A percentile compares a stretch with the other conserved stretches of the same genome.
These are phyloP conservation scores for Epithele typhae DNA, from an alignment of 768 basidiomycete species.

Conservation along the genomic window DNA sequence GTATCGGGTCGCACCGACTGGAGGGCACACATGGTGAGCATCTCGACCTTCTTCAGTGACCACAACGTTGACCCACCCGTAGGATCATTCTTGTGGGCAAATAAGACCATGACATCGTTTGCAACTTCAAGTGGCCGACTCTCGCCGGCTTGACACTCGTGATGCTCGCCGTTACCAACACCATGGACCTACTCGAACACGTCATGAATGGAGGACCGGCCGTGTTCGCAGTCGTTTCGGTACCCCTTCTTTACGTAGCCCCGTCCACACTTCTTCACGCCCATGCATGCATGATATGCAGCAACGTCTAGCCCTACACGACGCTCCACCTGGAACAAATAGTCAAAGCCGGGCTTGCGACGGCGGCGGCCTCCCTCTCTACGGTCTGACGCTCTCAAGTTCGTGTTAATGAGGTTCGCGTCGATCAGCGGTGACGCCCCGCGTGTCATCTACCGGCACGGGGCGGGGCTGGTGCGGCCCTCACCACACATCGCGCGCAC, in stretches of 20 bases:
- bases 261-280: too few relatives aligned
- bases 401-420: conserved; percentile 77
- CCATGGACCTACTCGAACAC: conserved; percentile 95
- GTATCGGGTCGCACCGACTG: conserved; percentile 48
- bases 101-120: too few relatives aligned
- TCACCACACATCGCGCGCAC: conserved; percentile 50
- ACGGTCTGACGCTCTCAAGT: conserved; percentile 73
- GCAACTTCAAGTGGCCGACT: too few relatives aligned
- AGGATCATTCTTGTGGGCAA: conserved; percentile 99
- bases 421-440: conserved; percentile 91
- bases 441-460: conserved; percentile 85
- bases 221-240: conserved; percentile 91
- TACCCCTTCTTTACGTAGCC: conserved; percentile 30
- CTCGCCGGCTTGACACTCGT: too few relatives aligned
- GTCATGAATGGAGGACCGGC: conserved; percentile 88
- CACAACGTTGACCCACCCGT: conserved; percentile 1
- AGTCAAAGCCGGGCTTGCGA: conserved; percentile 73
- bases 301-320: too few relatives aligned
- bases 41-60: neutral
- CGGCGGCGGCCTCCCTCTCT: conserved; percentile 49
- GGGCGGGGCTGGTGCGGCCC: conserved; percentile 72
- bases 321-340: conserved; percentile 78
- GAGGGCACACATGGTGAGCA: conserved; percentile 84
- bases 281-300: conserved; percentile 69
- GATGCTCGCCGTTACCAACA: conserved; percentile 96